Evolutionary conservation across 1,284 basidiomycete genomes (phyloP).

Genomic region (Hypsizygus ulmarius): DNA sequence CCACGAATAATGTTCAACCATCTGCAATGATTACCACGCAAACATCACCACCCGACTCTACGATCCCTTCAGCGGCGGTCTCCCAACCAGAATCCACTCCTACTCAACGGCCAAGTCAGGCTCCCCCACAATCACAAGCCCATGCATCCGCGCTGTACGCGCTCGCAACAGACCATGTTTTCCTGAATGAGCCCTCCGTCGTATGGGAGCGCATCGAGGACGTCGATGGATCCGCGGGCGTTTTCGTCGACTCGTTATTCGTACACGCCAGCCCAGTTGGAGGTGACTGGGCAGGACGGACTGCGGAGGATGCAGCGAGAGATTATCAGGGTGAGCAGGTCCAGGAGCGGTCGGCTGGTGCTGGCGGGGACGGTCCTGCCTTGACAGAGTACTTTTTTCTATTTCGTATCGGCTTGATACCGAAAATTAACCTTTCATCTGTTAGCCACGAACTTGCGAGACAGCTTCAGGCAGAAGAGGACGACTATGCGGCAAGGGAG

Average conservation of each 20-base stretch:
- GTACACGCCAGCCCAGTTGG: conserved; percentile 59
- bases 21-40: conserved; percentile 7
- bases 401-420: conserved; percentile 6
- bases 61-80: conserved; percentile 2
- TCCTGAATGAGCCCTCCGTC: conserved; percentile 72
- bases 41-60: conserved; percentile 5
- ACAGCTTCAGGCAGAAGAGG: conserved; percentile 74
- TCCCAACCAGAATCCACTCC: background rate
- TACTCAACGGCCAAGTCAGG: background rate
- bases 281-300: conserved; percentile 76
- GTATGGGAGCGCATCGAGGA: conserved; percentile 91
- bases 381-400: conserved; percentile 43
- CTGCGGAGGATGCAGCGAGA: conserved; percentile 57
- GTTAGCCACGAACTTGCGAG: conserved; percentile 61
- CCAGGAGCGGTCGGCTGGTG: conserved; percentile 26
- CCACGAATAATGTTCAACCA: background rate
- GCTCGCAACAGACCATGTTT: conserved; percentile 81
- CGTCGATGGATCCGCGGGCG: conserved; percentile 70
- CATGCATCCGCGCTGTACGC: conserved; percentile 62
- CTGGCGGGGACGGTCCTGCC: conserved; percentile 38
- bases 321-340: conserved; percentile 39
- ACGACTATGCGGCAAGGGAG: conserved; percentile 35
- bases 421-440: background rate
- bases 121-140: conserved; percentile 8
- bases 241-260: conserved; percentile 57